Evolutionary conservation across 805 yeast species (phyloP).

Genomic region (Yamadazyma scolyti): DNA sequence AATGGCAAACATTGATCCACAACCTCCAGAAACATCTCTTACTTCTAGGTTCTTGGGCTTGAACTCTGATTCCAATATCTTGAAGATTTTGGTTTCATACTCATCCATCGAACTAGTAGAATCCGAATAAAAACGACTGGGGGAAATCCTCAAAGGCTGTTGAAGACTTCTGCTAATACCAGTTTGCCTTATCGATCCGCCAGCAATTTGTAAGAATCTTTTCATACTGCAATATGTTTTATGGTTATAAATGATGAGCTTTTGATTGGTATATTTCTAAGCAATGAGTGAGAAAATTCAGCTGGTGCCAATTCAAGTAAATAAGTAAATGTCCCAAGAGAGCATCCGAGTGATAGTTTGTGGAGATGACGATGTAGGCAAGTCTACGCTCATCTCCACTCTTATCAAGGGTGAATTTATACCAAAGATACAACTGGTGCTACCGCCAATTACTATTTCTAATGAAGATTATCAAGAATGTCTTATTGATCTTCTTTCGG

Average conservation of each 20-base stretch:
- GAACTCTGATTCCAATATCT: conserved; percentile 51
- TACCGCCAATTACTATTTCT: conserved; percentile 85
- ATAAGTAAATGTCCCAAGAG: conserved; percentile 8
- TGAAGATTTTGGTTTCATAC: conserved; percentile 62
- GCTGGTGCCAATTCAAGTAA: conserved; percentile 1
- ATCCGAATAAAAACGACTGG: conserved; percentile 4
- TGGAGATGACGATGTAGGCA: conserved; percentile 93
- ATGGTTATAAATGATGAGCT: conserved; percentile 4
- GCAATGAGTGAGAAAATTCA: conserved; percentile 1
- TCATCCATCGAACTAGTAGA: conserved; percentile 36
- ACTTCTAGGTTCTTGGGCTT: conserved; percentile 64
- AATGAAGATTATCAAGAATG: conserved; percentile 51
- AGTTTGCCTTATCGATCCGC: too few species aligned
- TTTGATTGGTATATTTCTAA: conserved; percentile 2
- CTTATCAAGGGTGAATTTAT: conserved; percentile 79
- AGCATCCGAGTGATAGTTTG: conserved; percentile 81
- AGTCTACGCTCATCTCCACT: conserved; percentile 73
- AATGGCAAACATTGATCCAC: conserved; percentile 98
- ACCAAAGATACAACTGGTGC: conserved; percentile 68
- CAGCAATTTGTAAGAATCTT: not conserved
- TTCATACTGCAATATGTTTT: not conserved
- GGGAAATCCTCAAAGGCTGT: too few species aligned
- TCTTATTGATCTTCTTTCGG: conserved; percentile 16
- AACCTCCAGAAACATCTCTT: conserved; percentile 84
- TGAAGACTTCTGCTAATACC: not conserved